Percentiles rank a stretch among this genome's conserved stretches.
These are phyloP conservation scores for Plasmodium sp. DNA, from an alignment of 169 alveolate species.

Conservation along the genomic window DNA sequence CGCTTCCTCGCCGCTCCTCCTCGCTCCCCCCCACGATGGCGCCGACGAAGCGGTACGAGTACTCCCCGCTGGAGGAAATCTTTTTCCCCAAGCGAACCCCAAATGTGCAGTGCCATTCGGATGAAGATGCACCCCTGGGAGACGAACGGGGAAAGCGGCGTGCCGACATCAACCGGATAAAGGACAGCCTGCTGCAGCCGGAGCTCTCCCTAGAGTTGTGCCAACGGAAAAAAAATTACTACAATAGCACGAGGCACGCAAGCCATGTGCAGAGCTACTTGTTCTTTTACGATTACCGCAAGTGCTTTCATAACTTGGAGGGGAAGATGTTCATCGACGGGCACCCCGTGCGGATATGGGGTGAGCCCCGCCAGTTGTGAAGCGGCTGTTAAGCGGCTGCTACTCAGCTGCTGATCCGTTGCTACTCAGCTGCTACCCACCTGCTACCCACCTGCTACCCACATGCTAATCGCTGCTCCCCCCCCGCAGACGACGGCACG, in stretches of 20 bases:
- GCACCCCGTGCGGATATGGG: conserved; percentile 27
- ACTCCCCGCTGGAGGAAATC: conserved; percentile 25
- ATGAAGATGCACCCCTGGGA: not conserved
- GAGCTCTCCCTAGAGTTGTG: conserved; percentile 33
- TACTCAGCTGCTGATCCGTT: too few species aligned
- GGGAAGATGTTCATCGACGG: conserved; percentile 45
- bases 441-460: not conserved
- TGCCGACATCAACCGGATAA: conserved; percentile 5
- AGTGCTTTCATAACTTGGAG: conserved; percentile 38
- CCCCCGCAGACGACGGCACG: conserved; percentile 2
- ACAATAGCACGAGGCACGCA: conserved; percentile 23
- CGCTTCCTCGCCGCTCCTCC: not conserved
- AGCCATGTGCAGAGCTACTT: conserved; percentile 37
- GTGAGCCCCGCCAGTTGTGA: not conserved
- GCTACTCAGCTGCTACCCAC: not conserved
- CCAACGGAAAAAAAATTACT: conserved; percentile 25
- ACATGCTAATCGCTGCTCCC: not conserved
- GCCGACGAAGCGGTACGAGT: conserved; percentile 1
- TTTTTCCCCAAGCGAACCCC: not conserved
- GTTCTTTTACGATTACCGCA: conserved; percentile 55
- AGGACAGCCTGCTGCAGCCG: not conserved
- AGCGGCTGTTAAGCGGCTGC: too few species aligned
- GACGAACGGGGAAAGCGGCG: not conserved
- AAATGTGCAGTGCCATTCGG: conserved; percentile 16
- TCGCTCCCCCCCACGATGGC: conserved; percentile 11